Percentiles rank a stretch among this genome's conserved stretches.
Evolutionary conservation across 2,329 filamentous ascomycete genomes (phyloP).

Genomic region (Alternaria infectoria): DNA sequence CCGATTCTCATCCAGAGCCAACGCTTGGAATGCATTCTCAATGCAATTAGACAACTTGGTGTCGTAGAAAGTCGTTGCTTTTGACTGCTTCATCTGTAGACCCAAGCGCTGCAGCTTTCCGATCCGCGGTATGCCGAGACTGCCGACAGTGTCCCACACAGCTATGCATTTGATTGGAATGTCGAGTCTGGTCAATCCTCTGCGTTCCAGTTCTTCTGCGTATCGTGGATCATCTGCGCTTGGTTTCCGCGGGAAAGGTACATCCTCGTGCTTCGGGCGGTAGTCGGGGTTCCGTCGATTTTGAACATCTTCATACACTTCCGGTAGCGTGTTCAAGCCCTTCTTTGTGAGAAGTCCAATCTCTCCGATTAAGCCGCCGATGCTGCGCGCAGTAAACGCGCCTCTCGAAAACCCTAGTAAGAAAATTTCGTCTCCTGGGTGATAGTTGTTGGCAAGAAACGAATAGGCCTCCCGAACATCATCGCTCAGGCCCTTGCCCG

Average conservation of each 20-base stretch:
- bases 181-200: slow-evolving; percentile 42
- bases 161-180: slow-evolving; percentile 53
- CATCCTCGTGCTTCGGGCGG: slow-evolving; percentile 52
- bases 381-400: slow-evolving; percentile 53
- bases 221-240: slow-evolving; percentile 53
- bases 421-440: slow-evolving; percentile 58
- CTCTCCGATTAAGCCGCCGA: slow-evolving; percentile 53
- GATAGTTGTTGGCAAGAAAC: slow-evolving; percentile 61
- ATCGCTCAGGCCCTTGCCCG: slow-evolving; percentile 55
- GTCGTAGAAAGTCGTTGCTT: slow-evolving; percentile 56
- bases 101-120: slow-evolving; percentile 47
- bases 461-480: slow-evolving; percentile 58
- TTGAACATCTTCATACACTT: slow-evolving; percentile 56
- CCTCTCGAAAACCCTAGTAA: slow-evolving; percentile 56
- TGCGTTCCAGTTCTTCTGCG: slow-evolving; percentile 49
- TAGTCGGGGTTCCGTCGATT: slow-evolving; percentile 53
- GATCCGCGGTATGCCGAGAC: slow-evolving; percentile 55
- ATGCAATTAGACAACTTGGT: slow-evolving; percentile 53
- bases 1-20: slow-evolving; percentile 62
- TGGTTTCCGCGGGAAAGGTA: slow-evolving; percentile 57
- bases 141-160: slow-evolving; percentile 59
- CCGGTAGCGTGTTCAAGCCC: slow-evolving; percentile 53
- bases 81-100: slow-evolving; percentile 43
- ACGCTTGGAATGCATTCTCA: slow-evolving; percentile 62
- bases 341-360: slow-evolving; percentile 58